Base-by-base conservation (phyloP, 1,139 yeast species). In the Protomyces gravidus region DNA sequence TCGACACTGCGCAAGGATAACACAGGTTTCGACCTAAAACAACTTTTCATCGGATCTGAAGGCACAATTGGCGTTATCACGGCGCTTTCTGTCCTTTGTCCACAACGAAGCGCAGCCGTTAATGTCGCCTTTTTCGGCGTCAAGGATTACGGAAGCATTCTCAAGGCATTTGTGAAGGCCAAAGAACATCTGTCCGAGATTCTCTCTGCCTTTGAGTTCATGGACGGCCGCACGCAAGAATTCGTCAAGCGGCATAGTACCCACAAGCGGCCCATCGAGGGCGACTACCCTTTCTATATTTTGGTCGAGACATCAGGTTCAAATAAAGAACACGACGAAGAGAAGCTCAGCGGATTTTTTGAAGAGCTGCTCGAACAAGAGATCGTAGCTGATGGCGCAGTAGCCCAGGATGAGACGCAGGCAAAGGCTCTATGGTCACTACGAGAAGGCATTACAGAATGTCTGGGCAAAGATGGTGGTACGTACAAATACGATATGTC, bases 401-500 rank as follows among this genome's bases (percentile, higher is more conserved):
- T 92, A 65, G 96, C 98, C 3, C 96, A 89, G 73, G 97, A 89
- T 72, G 96, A 88, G 72, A 78, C 94, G 2, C 97, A 92, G 72
- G 76, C 86, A 64, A 78, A 78, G 64, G 83, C 83, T 63, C 79
- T 92, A 67, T 92, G 98, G 98, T 76, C 83, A 33, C 90, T 97
- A 97, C 83, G 98, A 75, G 98, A 92, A 73, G 79, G 85, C 64
- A 82, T 90, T 66, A 89, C 97, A 33, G 98, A 92, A 75, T 90
- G 96, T 9, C 80, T 88, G 19, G 85, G 89, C 51, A 78, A 81
- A 63, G 83, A 79, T 39, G 97, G 97, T 58, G 98, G 97, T 66
- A 97, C 90, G 55, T 92, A 92, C 78, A 92, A 92, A 74, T 92
- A 92, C 69, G 98, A 92, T 68, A 96, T 92, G 46, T 88, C 96